Evolutionary conservation across 2,329 filamentous ascomycete genomes (phyloP).

Genomic region (Phyllosticta citrichinensis): DNA sequence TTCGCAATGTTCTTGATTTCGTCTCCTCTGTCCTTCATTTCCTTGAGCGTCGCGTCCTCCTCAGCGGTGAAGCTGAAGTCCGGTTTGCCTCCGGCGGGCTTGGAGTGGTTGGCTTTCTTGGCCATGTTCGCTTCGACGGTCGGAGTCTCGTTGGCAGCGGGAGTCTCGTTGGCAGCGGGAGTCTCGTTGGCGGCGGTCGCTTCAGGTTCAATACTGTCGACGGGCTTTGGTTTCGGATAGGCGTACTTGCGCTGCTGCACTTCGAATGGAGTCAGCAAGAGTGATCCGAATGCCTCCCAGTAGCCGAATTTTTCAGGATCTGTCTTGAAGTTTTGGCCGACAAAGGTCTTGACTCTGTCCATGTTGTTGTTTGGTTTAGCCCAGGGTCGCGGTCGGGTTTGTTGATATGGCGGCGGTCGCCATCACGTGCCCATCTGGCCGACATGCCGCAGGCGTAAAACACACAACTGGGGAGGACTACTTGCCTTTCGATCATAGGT

Average conservation of each 20-base stretch:
- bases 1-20: conserved; percentile 23
- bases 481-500: not conserved
- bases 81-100: not conserved
- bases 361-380: not conserved
- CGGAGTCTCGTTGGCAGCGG: not conserved
- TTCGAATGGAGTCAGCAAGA: not conserved
- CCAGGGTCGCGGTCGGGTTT: not conserved
- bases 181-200: not conserved
- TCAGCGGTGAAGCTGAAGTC: conserved; percentile 23
- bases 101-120: not conserved
- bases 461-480: not conserved
- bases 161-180: not conserved
- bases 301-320: not conserved
- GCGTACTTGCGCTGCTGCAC: not conserved
- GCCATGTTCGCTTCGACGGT: not conserved
- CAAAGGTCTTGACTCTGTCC: not conserved
- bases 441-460: not conserved
- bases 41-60: conserved; percentile 32
- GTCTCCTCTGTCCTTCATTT: conserved; percentile 22
- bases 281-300: not conserved
- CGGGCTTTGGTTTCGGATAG: not conserved
- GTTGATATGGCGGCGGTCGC: not conserved
- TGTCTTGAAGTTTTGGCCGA: not conserved
- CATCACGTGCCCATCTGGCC: not conserved
- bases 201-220: not conserved